Base-by-base conservation (phyloP, 78 protist genomes). In the Dictyostelium firmibasis region DNA sequence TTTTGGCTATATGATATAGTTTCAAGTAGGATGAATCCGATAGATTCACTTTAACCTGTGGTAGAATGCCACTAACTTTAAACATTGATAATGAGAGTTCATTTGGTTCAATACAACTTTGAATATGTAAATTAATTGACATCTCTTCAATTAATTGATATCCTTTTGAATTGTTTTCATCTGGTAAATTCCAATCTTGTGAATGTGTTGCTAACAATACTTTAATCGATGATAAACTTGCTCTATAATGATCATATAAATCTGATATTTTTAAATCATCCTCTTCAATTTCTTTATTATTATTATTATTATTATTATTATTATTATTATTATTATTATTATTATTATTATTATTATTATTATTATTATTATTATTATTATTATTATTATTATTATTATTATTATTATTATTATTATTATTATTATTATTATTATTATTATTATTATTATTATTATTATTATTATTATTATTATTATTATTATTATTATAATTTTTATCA, bases 161-260 rank as follows among this genome's bases (percentile, higher is more conserved):
- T 8, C 81, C 79, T 36, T 81, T 36, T 27, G 25, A 14, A 50
- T 36, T 50, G 50, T 27, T 23, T 27, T 81, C 85, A 74, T 86
- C 64, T 4, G 81, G 27, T 23, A 29, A 11, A 74, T 84, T 81
- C 94, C 94, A 89, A 29, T 89, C 83, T 23, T 89, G 77, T 8
- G 82, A 38, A 35, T 89, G 50, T 11, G 69, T 25, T 9, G 83
- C 84, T 25, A 89, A 27, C 57, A 89, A 35, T 35, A 89, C 87
- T 69, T 70, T 89, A 6, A 89, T 89, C 18, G 87, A 81, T 29
- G 94, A 89, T 27, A 89, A n/a, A 9, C n/a, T 23, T n/a, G 83
- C 94, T 31, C 94, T 83, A 81, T 89, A 89, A 27, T 89, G 87
- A 27, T 89, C 94, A 31, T 89, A 89, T 33, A 89, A 78, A 81